Conservation (phyloP, 192 early-diverging fungal species). For the Pilaira anomala region DNA sequence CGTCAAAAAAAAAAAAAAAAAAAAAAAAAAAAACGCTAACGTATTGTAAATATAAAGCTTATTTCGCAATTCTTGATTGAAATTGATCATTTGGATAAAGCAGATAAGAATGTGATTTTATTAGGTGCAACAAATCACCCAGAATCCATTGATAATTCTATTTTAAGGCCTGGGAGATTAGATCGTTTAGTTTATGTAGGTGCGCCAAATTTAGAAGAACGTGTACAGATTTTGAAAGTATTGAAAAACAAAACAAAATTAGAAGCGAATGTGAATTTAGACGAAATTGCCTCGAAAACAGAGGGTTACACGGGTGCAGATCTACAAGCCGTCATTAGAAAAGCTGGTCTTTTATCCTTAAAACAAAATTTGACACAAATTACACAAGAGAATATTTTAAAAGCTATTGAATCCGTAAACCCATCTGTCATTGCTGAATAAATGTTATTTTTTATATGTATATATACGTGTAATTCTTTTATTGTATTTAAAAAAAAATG, state of each 20-base stretch:
- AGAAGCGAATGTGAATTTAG: slow-evolving; percentile 32
- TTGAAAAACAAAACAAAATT: slow-evolving; percentile 36
- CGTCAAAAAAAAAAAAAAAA: background rate
- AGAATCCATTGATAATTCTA: slow-evolving; percentile 64
- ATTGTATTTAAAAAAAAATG: background rate
- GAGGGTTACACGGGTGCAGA: slow-evolving; percentile 66
- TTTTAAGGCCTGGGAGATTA: slow-evolving; percentile 83
- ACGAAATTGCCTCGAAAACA: slow-evolving; percentile 44
- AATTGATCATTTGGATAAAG: slow-evolving; percentile 61
- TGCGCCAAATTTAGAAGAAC: slow-evolving; percentile 54
- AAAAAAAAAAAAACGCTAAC: background rate
- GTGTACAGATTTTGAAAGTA: slow-evolving; percentile 64
- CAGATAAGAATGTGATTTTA: slow-evolving; percentile 61
- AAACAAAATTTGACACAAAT: slow-evolving; percentile 17
- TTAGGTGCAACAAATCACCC: slow-evolving; percentile 88
- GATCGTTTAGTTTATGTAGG: slow-evolving; percentile 74
- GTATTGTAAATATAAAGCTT: slow-evolving; percentile 38
- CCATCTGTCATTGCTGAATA: slow-evolving; percentile 5
- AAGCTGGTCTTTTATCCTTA: slow-evolving; percentile 53
- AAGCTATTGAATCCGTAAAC: slow-evolving; percentile 4
- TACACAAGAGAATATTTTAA: slow-evolving; percentile 9
- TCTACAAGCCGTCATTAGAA: slow-evolving; percentile 58
- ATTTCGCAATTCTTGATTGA: slow-evolving; percentile 77
- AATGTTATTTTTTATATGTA: background rate
- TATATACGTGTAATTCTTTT: slow-evolving; percentile 1